Evolutionary conservation across 768 basidiomycete genomes (phyloP).

Genomic region (Trichaptum fuscoviolaceum): DNA sequence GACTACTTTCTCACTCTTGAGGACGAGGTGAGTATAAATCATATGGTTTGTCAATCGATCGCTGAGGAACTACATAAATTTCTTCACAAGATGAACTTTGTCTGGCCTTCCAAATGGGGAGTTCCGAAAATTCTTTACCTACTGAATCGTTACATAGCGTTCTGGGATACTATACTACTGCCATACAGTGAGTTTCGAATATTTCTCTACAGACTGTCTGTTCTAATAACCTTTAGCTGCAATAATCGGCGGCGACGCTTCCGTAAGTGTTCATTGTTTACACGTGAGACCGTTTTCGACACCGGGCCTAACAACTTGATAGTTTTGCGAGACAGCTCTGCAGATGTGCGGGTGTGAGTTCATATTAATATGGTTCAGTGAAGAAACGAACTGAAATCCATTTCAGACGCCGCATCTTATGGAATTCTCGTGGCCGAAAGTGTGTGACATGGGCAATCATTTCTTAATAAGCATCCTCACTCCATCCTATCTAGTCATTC

Average conservation of each 20-base stretch:
- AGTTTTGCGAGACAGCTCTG: background rate
- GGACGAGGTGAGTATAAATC: background rate
- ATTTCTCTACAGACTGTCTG: background rate
- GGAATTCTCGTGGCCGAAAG: background rate
- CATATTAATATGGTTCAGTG: background rate
- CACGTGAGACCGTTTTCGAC: background rate
- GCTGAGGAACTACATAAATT: background rate
- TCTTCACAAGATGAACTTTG: background rate
- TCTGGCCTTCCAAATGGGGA: conserved; percentile 3
- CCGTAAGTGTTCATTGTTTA: background rate
- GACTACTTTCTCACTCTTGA: conserved; percentile 1
- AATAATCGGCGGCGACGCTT: background rate
- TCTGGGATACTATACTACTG: background rate
- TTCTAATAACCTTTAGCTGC: background rate
- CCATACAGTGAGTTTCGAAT: background rate
- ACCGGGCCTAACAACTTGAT: background rate
- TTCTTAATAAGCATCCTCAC: background rate
- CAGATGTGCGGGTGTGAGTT: background rate
- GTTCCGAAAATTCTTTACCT: conserved; percentile 1
- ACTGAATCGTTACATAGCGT: conserved; percentile 1
- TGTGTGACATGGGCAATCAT: background rate
- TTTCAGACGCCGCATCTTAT: background rate
- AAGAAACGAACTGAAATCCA: background rate
- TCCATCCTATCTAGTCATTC: background rate
- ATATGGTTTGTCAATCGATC: background rate